Percentiles rank a stretch among this genome's conserved stretches.
Evolutionary conservation across 2,329 filamentous ascomycete species (phyloP).

Genomic region (Neopestalotiopsis rosae): DNA sequence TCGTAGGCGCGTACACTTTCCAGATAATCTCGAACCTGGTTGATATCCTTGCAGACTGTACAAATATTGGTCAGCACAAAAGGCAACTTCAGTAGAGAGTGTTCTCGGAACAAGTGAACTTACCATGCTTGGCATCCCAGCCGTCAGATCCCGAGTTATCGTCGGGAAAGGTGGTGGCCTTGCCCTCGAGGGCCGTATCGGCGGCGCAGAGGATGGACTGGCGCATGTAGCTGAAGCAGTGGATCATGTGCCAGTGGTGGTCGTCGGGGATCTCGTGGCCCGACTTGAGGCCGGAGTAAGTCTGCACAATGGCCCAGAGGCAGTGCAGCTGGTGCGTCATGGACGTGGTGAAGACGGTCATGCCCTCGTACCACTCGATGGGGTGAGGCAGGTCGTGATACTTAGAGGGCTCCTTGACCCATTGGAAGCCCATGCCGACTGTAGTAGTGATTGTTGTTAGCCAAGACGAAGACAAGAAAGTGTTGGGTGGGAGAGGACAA

Average conservation of each 20-base stretch:
- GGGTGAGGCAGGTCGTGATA: conserved; percentile 37
- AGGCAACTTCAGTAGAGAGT: no score
- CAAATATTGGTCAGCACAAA: no score
- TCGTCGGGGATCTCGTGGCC: conserved; percentile 46
- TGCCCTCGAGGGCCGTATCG: conserved; percentile 51
- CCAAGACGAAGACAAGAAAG: not conserved
- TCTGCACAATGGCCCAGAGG: conserved; percentile 48
- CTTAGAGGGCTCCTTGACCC: conserved; percentile 35
- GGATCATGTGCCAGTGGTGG: conserved; percentile 54
- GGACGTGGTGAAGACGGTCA: conserved; percentile 45
- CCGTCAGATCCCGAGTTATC: conserved; percentile 51
- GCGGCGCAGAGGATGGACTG: conserved; percentile 52
- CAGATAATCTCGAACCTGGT: conserved; percentile 46
- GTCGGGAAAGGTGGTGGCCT: conserved; percentile 52
- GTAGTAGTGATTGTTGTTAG: conserved; percentile 17
- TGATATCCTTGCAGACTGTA: conserved; percentile 52
- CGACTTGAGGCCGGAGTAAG: conserved; percentile 47
- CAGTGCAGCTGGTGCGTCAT: conserved; percentile 48
- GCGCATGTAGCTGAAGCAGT: conserved; percentile 55
- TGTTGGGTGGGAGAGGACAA: not conserved
- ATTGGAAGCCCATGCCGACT: conserved; percentile 43
- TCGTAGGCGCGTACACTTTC: conserved; percentile 51
- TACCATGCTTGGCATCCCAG: conserved; percentile 53
- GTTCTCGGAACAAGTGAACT: no score
- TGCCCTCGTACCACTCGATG: conserved; percentile 35